A percentile compares a stretch with the other conserved stretches of the same genome.
Conservation (phyloP, 768 basidiomycete genomes). For the Kwoniella mangroviensis region DNA sequence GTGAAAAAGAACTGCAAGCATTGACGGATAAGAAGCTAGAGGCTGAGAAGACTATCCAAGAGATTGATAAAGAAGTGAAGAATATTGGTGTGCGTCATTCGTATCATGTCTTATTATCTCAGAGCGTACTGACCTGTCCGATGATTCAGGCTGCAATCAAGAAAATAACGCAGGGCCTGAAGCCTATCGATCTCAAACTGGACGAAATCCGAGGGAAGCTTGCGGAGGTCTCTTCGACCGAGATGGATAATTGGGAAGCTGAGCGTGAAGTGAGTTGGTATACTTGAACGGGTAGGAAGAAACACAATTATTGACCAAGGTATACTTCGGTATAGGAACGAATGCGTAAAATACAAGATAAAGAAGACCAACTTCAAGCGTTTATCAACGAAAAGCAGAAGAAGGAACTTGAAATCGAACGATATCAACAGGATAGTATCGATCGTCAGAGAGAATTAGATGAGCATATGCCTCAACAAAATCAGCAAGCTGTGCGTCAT, state of each 20-base stretch:
- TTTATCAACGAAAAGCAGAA: conserved; percentile 4
- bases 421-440: conserved; percentile 56
- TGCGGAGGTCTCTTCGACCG: conserved; percentile 19
- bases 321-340: conserved; percentile 8
- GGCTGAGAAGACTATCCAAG: conserved; percentile 14
- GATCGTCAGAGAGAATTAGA: conserved; percentile 62
- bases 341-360: conserved; percentile 57
- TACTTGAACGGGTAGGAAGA: neutral
- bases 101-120: neutral
- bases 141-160: conserved; percentile 9
- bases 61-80: conserved; percentile 9
- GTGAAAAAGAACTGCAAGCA: conserved; percentile 5
- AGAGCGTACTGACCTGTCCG: neutral
- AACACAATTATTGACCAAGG: neutral
- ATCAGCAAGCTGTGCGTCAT: conserved; percentile 67
- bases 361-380: conserved; percentile 63
- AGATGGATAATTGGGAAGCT: conserved; percentile 19
- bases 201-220: conserved; percentile 14
- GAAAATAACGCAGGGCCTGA: conserved; percentile 13
- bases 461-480: conserved; percentile 60
- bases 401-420: conserved; percentile 58
- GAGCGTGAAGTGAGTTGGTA: conserved; percentile 12
- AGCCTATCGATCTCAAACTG: conserved; percentile 1
- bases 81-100: conserved; percentile 57
- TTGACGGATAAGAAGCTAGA: conserved; percentile 14